A percentile compares a stretch with the other conserved stretches of the same genome.
These are phyloP conservation scores for Crithidia brevicula DNA, from an alignment of 208 protist genomes.

Conservation along the genomic window DNA sequence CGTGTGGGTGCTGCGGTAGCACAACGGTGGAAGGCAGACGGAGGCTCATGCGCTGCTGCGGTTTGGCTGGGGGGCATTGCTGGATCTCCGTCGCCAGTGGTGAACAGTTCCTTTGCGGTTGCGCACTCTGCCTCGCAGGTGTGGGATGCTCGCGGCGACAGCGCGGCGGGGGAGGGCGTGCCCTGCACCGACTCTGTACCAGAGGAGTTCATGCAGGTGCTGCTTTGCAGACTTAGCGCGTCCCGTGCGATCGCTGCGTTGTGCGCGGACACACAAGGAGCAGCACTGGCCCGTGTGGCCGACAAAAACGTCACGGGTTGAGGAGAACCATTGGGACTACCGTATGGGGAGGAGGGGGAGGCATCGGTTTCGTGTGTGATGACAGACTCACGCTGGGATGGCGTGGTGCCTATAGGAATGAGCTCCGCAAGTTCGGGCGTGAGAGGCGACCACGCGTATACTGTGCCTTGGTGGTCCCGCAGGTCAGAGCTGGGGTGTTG, in stretches of 20 bases:
- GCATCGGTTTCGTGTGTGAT: background rate
- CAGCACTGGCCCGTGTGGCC: background rate
- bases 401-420: conserved; percentile 7
- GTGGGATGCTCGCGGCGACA: background rate
- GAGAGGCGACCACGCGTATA: background rate
- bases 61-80: background rate
- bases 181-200: background rate
- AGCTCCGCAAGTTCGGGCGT: conserved; percentile 10
- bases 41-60: background rate
- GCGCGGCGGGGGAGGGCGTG: background rate
- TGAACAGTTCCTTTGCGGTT: background rate
- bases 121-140: background rate
- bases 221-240: background rate
- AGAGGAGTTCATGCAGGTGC: background rate
- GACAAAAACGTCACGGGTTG: background rate
- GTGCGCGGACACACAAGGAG: background rate
- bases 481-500: background rate
- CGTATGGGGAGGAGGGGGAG: background rate
- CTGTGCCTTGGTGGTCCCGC: background rate
- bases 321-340: conserved; percentile 4
- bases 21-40: background rate
- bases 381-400: conserved; percentile 13
- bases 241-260: background rate
- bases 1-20: background rate
- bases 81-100: background rate